Evolutionary conservation across 2,329 filamentous ascomycete genomes (phyloP), one percentile per base, ranked within the genome.

Genomic region (Fonsecaea multimorphosa): DNA sequence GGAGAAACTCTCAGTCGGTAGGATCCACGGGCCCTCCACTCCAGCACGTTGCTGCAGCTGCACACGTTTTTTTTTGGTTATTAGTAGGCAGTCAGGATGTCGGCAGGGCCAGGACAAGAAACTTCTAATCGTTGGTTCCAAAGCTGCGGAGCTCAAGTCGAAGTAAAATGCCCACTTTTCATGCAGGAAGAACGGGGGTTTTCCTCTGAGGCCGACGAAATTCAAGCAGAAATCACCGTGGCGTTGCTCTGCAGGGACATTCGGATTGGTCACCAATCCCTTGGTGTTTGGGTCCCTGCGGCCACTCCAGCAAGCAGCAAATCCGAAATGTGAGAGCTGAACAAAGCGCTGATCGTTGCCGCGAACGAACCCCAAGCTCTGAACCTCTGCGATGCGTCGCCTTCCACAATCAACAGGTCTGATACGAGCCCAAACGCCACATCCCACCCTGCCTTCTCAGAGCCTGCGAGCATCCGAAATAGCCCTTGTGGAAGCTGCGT

Each of bases 401-500:
- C 22, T 40, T 29, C 19, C 38, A n/a, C 27, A 32, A 31, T 32
- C 19, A 31, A 58, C 56, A 29, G n/a, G 19, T 31, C 29, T 19
- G 38, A 34, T 58, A 27, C 36, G 31, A 49, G 38, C 9, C 24
- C 22, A 11, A 49, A 31, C 56, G 38, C 56, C 56, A 58, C 56
- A 58, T 32, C 16, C 14, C 56, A 49, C 29, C 44, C n/a, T 46
- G 16, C 5, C 38, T 19, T 6, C 38, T 44, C 38, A 44, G 8
- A 19, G 38, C 38, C 7, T 44, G 38, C n/a, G 38, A 22, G n/a
- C 27, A 46, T 22, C 56, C 14, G 55, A 27, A 58, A 11, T 29
- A 12, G 34, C 5, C 14, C 4, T 19, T 36, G 34, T 58, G 55
- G 34, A 38, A 40, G 16, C 38, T 40, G 38, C 32, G 32, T n/a